phyloP scores from a whole-genome alignment of 1,139 yeast genomes.

The Casaregolazyma lundiana region DNA sequence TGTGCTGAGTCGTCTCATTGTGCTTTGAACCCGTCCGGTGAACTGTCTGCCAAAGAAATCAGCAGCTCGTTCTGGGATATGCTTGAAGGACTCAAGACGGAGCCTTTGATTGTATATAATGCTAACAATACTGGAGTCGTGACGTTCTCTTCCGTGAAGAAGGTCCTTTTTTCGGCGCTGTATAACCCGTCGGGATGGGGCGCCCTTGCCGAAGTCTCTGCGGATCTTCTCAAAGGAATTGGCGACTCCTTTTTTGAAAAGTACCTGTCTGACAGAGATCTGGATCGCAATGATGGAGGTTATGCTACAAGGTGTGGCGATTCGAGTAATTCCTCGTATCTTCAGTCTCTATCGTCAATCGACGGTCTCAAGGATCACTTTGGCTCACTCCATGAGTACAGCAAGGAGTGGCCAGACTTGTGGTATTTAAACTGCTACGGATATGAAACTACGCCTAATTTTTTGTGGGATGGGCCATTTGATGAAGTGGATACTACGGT shows the following conservation, averaged over 20 bases:
- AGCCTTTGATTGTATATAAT: constrained; percentile 13
- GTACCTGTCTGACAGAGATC: too few species aligned
- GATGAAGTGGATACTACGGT: constrained; percentile 14
- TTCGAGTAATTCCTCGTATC: constrained; percentile 9
- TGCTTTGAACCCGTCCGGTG: constrained; percentile 13
- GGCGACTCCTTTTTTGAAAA: constrained; percentile 6
- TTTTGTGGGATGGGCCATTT: constrained; percentile 19
- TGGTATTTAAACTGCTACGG: constrained; percentile 8
- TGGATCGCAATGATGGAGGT: constrained; percentile 10
- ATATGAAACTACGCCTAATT: constrained; percentile 11
- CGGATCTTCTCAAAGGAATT: constrained; percentile 12
- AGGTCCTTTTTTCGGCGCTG: constrained; percentile 7
- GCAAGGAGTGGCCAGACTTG: constrained; percentile 5
- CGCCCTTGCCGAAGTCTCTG: constrained; percentile 11
- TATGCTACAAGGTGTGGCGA: constrained; percentile 18
- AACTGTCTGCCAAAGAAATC: constrained; percentile 10
- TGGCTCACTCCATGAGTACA: neutral
- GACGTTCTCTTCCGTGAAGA: constrained; percentile 12
- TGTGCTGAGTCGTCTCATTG: constrained; percentile 17
- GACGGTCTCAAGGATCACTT: constrained; percentile 10
- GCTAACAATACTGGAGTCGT: constrained; percentile 12
- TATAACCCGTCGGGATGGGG: constrained; percentile 13
- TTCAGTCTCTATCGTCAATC: constrained; percentile 1
- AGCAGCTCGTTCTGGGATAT: constrained; percentile 7
- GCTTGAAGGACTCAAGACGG: constrained; percentile 8